Evolutionary conservation across 768 basidiomycete genomes (phyloP).

Genomic region (Rickenella mellea): DNA sequence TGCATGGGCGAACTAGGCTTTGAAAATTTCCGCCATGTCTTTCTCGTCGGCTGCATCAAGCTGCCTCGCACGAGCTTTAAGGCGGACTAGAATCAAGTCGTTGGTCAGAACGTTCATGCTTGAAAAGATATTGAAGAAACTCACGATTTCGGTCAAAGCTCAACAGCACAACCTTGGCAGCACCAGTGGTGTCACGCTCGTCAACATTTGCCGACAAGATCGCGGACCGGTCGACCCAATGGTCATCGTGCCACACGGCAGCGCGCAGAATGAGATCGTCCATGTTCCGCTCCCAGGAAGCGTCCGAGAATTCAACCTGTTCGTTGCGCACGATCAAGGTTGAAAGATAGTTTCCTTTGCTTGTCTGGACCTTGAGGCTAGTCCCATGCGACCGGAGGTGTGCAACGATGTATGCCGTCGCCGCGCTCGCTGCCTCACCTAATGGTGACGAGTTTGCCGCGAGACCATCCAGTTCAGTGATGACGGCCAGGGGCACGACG

Average conservation of each 20-base stretch:
- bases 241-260: constrained; percentile 87
- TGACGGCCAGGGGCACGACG: constrained; percentile 84
- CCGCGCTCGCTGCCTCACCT: constrained; percentile 63
- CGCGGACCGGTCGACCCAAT: constrained; percentile 79
- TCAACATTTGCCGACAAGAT: constrained; percentile 41
- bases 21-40: constrained; percentile 67
- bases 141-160: constrained; percentile 88
- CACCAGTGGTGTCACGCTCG: constrained; percentile 30
- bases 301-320: constrained; percentile 59
- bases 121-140: constrained; percentile 21
- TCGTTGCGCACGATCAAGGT: constrained; percentile 79
- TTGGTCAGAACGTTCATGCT: no score
- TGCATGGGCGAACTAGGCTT: neutral
- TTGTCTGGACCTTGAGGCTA: constrained; percentile 90
- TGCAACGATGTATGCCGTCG: constrained; percentile 65
- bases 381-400: constrained; percentile 65
- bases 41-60: constrained; percentile 80
- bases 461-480: constrained; percentile 97
- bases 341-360: constrained; percentile 85
- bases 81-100: constrained; percentile 51
- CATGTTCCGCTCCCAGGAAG: constrained; percentile 64
- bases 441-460: constrained; percentile 51
- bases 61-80: constrained; percentile 83
- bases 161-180: constrained; percentile 79
- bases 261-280: constrained; percentile 92